These are phyloP conservation scores for Anthracocystis setariae DNA, from an alignment of 1,284 basidiomycete genomes.

Conservation along the genomic window DNA sequence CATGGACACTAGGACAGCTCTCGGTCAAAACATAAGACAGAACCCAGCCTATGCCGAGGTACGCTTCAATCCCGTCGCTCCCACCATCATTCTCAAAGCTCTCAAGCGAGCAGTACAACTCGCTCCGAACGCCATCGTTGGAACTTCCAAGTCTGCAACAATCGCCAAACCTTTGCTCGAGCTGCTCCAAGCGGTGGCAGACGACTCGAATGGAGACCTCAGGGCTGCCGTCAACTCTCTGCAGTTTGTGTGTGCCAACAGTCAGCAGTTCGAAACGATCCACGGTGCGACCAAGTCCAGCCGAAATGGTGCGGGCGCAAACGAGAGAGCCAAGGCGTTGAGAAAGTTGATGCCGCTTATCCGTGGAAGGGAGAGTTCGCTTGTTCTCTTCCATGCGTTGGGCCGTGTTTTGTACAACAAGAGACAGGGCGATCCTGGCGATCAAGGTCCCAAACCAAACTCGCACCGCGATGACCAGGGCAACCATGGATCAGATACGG, in stretches of 20 bases:
- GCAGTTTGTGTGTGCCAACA: constrained; percentile 75
- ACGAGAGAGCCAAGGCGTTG: constrained; percentile 1
- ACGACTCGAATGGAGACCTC: constrained; percentile 86
- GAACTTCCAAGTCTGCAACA: background rate
- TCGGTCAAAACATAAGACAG: constrained; percentile 74
- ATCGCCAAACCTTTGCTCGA: constrained; percentile 12
- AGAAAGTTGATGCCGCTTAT: constrained; percentile 24
- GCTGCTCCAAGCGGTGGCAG: constrained; percentile 71
- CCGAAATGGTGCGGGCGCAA: background rate
- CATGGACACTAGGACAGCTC: constrained; percentile 76
- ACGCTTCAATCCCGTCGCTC: constrained; percentile 89
- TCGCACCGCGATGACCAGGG: background rate
- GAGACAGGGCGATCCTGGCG: constrained; percentile 72
- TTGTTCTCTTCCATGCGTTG: constrained; percentile 89
- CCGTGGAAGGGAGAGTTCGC: constrained; percentile 77
- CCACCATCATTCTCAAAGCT: constrained; percentile 83
- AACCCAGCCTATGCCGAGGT: constrained; percentile 80
- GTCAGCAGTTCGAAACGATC: constrained; percentile 5
- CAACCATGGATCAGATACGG: constrained; percentile 3
- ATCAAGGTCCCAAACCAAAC: constrained; percentile 12
- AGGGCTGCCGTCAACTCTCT: constrained; percentile 90
- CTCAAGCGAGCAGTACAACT: constrained; percentile 70
- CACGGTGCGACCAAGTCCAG: constrained; percentile 1
- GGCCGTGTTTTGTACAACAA: constrained; percentile 97
- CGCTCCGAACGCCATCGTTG: background rate